phyloP scores from a whole-genome alignment of 2,329 filamentous ascomycete genomes.

The Fusarium metavorans region DNA sequence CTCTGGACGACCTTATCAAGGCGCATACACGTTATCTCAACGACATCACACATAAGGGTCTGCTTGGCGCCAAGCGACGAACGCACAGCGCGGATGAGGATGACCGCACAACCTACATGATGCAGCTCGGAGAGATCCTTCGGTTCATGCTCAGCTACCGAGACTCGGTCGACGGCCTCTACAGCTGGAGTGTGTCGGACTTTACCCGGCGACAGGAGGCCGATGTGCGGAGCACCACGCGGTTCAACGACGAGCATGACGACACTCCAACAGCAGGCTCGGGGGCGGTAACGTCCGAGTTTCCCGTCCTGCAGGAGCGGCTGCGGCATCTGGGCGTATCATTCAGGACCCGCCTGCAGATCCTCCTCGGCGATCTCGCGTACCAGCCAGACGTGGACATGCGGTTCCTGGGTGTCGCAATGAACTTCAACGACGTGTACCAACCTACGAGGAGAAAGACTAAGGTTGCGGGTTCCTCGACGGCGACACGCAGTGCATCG shows the following conservation, averaged over 20 bases:
- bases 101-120: slow-evolving; percentile 82
- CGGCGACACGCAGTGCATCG: slow-evolving; percentile 36
- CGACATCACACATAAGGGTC: slow-evolving; percentile 94
- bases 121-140: slow-evolving; percentile 91
- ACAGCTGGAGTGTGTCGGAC: slow-evolving; percentile 94
- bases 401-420: slow-evolving; percentile 93
- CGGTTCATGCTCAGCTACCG: slow-evolving; percentile 95
- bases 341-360: slow-evolving; percentile 82
- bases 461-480: slow-evolving; percentile 48
- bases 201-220: slow-evolving; percentile 92
- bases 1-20: slow-evolving; percentile 92
- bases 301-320: slow-evolving; percentile 80
- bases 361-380: slow-evolving; percentile 88
- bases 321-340: slow-evolving; percentile 78
- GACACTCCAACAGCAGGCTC: slow-evolving; percentile 43
- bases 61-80: slow-evolving; percentile 78
- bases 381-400: slow-evolving; percentile 96
- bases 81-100: slow-evolving; percentile 66
- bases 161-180: slow-evolving; percentile 92
- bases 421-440: slow-evolving; percentile 99
- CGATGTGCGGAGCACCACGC: slow-evolving; percentile 78
- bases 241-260: slow-evolving; percentile 43
- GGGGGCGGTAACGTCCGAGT: slow-evolving; percentile 72
- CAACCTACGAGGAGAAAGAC: slow-evolving; percentile 77
- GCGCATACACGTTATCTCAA: slow-evolving; percentile 93